Percentiles rank a stretch among this genome's conserved stretches.
Conservation (phyloP, 192 early-diverging fungal species). For the Mortierella claussenii region DNA sequence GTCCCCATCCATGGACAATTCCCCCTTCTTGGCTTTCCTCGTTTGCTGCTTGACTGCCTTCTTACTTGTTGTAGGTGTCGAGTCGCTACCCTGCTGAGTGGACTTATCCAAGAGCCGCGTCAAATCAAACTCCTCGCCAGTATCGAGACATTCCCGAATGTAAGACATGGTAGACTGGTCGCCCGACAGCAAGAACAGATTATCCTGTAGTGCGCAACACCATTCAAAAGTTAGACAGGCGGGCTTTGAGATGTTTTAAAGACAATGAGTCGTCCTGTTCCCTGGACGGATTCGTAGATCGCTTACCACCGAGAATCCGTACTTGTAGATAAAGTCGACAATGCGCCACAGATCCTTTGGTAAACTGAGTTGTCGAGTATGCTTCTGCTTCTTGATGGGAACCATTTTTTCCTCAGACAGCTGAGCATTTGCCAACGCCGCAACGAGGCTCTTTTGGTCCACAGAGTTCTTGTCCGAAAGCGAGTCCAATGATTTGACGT, state of each 20-base stretch:
- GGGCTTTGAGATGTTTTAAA: neutral
- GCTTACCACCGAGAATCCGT: slow-evolving; percentile 71
- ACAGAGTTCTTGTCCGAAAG: neutral
- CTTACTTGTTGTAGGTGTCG: neutral
- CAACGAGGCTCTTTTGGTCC: slow-evolving; percentile 1
- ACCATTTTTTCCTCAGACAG: neutral
- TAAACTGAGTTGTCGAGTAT: slow-evolving; percentile 48
- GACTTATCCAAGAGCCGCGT: slow-evolving; percentile 47
- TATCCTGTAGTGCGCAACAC: slow-evolving; percentile 55
- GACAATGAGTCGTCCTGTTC: neutral
- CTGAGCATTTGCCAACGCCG: neutral
- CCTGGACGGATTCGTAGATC: neutral
- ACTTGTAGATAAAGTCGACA: slow-evolving; percentile 76
- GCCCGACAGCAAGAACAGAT: slow-evolving; percentile 71
- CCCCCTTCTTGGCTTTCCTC: neutral
- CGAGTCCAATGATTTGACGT: slow-evolving; percentile 33
- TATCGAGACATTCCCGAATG: slow-evolving; percentile 85
- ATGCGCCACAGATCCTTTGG: slow-evolving; percentile 81
- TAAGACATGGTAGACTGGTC: slow-evolving; percentile 70
- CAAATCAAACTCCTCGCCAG: slow-evolving; percentile 73
- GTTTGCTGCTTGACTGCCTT: neutral
- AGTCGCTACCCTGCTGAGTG: neutral
- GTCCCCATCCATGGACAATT: slow-evolving; percentile 41
- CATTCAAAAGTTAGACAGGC: neutral
- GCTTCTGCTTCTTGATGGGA: slow-evolving; percentile 20